Percentiles rank a stretch among this genome's conserved stretches.
These are phyloP conservation scores for Scedosporium boydii DNA, from an alignment of 2,329 filamentous ascomycete species.

Conservation along the genomic window DNA sequence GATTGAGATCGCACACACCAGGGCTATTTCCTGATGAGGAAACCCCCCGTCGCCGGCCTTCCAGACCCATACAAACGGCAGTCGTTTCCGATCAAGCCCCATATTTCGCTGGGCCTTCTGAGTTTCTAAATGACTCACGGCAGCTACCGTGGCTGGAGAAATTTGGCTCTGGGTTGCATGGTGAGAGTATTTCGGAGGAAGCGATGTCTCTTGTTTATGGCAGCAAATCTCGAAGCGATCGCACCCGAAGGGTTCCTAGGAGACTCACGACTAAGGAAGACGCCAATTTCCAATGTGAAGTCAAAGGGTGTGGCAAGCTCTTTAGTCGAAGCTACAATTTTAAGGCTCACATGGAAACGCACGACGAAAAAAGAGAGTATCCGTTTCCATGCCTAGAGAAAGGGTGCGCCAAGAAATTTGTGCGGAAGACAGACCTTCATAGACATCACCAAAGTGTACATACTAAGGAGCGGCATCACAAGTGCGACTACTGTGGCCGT, in stretches of 20 bases:
- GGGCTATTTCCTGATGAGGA: too few relatives aligned
- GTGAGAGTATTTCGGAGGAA: not conserved
- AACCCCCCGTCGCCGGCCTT: too few relatives aligned
- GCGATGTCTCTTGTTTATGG: not conserved
- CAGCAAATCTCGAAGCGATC: conserved; percentile 8
- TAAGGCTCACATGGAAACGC: conserved; percentile 77
- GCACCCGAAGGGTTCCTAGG: conserved; percentile 29
- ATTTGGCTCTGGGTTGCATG: not conserved
- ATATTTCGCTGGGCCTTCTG: not conserved
- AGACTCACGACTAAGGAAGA: conserved; percentile 57
- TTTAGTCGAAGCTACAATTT: conserved; percentile 83
- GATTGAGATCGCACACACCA: too few relatives aligned
- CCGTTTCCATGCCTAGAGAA: conserved; percentile 57
- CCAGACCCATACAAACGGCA: too few relatives aligned
- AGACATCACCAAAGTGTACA: conserved; percentile 60
- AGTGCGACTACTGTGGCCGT: conserved; percentile 60
- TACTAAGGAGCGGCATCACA: conserved; percentile 59
- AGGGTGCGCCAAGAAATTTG: conserved; percentile 66
- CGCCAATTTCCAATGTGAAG: conserved; percentile 60
- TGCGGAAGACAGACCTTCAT: conserved; percentile 70
- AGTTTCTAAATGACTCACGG: not conserved
- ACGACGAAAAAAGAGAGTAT: conserved; percentile 64
- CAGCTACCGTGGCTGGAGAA: not conserved
- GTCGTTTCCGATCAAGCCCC: not conserved
- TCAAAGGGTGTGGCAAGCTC: conserved; percentile 62